Conservation (phyloP, 2,329 filamentous ascomycete species). For the Colletotrichum abscissum region DNA sequence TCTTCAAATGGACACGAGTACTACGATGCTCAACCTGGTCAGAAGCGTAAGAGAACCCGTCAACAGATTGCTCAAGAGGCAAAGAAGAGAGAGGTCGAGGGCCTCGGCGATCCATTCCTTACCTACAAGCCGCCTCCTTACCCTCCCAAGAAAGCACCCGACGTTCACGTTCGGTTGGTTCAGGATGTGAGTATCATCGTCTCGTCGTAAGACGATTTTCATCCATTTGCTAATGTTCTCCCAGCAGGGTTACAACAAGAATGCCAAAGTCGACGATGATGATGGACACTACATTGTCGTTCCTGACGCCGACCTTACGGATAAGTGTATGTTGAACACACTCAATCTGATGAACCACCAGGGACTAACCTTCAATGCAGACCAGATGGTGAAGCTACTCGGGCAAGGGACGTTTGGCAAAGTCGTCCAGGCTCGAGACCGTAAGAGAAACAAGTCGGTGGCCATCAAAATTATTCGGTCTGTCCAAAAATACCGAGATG, state of each 20-base stretch:
- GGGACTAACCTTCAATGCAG: slow-evolving; percentile 58
- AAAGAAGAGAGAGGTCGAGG: slow-evolving; percentile 80
- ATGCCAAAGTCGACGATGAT: slow-evolving; percentile 90
- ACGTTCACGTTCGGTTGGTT: slow-evolving; percentile 74
- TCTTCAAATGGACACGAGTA: slow-evolving; percentile 73
- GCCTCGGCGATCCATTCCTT: slow-evolving; percentile 75
- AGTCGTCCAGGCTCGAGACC: slow-evolving; percentile 92
- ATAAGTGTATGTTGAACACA: slow-evolving; percentile 78
- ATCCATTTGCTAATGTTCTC: slow-evolving; percentile 30
- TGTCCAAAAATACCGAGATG: slow-evolving; percentile 97
- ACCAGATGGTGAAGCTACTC: slow-evolving; percentile 88
- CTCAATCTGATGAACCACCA: neutral
- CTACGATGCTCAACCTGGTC: slow-evolving; percentile 74
- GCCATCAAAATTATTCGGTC: slow-evolving; percentile 99
- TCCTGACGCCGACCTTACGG: slow-evolving; percentile 85
- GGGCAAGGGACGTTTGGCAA: slow-evolving; percentile 99
- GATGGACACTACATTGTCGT: slow-evolving; percentile 97
- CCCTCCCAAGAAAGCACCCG: slow-evolving; percentile 89
- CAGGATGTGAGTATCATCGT: slow-evolving; percentile 65
- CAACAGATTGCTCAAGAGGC: slow-evolving; percentile 86
- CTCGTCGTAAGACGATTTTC: neutral
- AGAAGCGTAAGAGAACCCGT: slow-evolving; percentile 90
- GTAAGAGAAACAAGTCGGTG: slow-evolving; percentile 79
- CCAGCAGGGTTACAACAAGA: slow-evolving; percentile 58
- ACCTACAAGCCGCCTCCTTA: slow-evolving; percentile 89